Evolutionary conservation across 352 stramenopile genomes (phyloP), one percentile per base, ranked within the genome.

Genomic region (Ophiocytium majus): DNA sequence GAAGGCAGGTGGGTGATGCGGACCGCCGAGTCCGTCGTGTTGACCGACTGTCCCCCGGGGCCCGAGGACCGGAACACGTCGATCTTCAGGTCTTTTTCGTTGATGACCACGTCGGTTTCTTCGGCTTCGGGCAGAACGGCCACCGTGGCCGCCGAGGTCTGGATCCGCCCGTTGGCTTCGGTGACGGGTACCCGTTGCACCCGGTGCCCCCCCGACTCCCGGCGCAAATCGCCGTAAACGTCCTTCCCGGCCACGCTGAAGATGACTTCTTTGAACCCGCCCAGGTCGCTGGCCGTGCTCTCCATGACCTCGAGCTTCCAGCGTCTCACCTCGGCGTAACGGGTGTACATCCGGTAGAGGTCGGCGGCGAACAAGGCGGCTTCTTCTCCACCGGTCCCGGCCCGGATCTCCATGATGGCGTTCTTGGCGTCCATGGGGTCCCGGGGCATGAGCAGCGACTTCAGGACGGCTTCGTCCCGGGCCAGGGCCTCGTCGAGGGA

Each of bases 1-100:
- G 95, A 98, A 17, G 95, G 95, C 34, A 97, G 86, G 82, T 98
- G 95, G 35, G 95, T 98, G 79, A 98, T 94, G n/a, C 94, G 93
- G 71, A 98, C 95, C 19, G 94, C 95, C 79, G 93, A 97, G 82
- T 98, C 95, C 5, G 95, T 98, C 23, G 94, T 98, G 91, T 98
- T 98, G 36, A 98, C 95, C 86, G 97, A 93, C 91, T 98, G 95
- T 0, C 95, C 95, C 34, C 95, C 95, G 74, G 94, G 94, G 31
- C 95, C 95, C 79, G 92, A 95, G 32, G 95, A 57, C 35, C 66
- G 5, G 63, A 94, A 97, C 9, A 96, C 93, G 83, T 98, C 95
- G 64, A 98, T 95, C 76, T 93, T 92, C 34, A 98, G 86, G 81
- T 98, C 94, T 64, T 94, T 93, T n/a, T 84, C 71, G 31, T 88